Percentiles rank a stretch among this genome's conserved stretches.
Evolutionary conservation across 371 early-diverging fungal genomes (phyloP).

Genomic region (Lichtheimia corymbifera): DNA sequence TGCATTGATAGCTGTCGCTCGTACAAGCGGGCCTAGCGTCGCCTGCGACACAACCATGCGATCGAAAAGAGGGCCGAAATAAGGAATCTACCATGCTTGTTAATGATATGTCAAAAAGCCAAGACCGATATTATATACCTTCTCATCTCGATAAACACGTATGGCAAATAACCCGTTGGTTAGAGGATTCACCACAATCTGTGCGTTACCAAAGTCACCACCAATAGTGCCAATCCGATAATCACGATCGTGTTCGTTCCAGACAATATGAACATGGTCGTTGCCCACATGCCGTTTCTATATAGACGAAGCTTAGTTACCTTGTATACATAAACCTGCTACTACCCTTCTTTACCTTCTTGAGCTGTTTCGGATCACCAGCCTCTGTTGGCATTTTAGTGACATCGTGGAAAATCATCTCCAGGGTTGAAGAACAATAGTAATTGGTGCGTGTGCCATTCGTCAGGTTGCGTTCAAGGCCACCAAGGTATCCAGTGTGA

Average conservation of each 20-base stretch:
- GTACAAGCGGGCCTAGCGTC: slow-evolving; percentile 78
- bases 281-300: slow-evolving; percentile 98
- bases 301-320: slow-evolving; percentile 15
- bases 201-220: slow-evolving; percentile 96
- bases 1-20: slow-evolving; percentile 83
- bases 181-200: slow-evolving; percentile 87
- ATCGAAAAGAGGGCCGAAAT: slow-evolving; percentile 87
- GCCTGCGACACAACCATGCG: slow-evolving; percentile 79
- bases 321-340: slow-evolving; percentile 36
- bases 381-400: slow-evolving; percentile 87
- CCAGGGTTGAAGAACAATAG: slow-evolving; percentile 78
- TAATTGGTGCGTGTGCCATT: slow-evolving; percentile 83
- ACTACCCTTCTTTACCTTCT: slow-evolving; percentile 80
- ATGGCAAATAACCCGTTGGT: slow-evolving; percentile 70
- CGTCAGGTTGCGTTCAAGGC: slow-evolving; percentile 78
- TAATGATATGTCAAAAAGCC: not conserved
- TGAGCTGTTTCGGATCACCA: slow-evolving; percentile 78
- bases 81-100: slow-evolving; percentile 46
- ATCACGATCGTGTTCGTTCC: slow-evolving; percentile 90
- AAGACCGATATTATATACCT: slow-evolving; percentile 35
- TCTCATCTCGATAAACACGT: slow-evolving; percentile 73
- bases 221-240: slow-evolving; percentile 89
- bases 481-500: slow-evolving; percentile 88
- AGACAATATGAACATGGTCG: slow-evolving; percentile 96
- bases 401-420: slow-evolving; percentile 92